Evolutionary conservation across 345 rosid species (phyloP), one percentile per base, ranked within the genome.

Genomic region (Pugionium dolabratum): DNA sequence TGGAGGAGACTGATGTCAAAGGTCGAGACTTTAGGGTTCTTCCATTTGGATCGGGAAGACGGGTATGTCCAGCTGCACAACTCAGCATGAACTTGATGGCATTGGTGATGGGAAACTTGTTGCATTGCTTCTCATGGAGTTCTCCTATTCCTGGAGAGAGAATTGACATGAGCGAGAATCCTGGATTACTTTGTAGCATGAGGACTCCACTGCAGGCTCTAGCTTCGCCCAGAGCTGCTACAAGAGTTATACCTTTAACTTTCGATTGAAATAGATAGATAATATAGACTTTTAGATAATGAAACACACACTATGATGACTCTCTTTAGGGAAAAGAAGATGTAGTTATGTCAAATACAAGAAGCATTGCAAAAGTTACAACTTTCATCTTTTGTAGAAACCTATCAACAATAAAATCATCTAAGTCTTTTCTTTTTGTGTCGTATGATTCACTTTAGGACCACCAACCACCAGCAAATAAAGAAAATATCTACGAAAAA

Each of bases 1-100:
- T 27, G 9, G 82, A 66, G 63, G 80, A 80, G 1, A 72, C 62
- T 0, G 85, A 80, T 63, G 71, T 76, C 7, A 72, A 79, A 54
- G 82, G 85, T 33, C 80, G 81, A 68, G 81, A 81, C 72, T 77
- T 71, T 9, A 74, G 70, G 9, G 67, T 84, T 49, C 54, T 81
- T 45, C 88, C 86, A 0, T 84, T 84, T 33, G 88, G 83, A 10
- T 75, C 77, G 0, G 84, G 84, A 7, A 74, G 83, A 58, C 9
- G 80, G 25, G 64, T 75, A 10, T 83, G 85, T 66, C 85, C 83
- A 8, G 81, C 80, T 6, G 80, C 81, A 29, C 81, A 83, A 60
- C 76, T 83, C 9, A 66, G 80, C 11, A 72, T 77, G 48, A 78
- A 70, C 67, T 36, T 79, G 76, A 79, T 83, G 60, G 61, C 70